These are phyloP conservation scores for Fonsecaea multimorphosa DNA, from an alignment of 2,329 filamentous ascomycete species.

Conservation along the genomic window DNA sequence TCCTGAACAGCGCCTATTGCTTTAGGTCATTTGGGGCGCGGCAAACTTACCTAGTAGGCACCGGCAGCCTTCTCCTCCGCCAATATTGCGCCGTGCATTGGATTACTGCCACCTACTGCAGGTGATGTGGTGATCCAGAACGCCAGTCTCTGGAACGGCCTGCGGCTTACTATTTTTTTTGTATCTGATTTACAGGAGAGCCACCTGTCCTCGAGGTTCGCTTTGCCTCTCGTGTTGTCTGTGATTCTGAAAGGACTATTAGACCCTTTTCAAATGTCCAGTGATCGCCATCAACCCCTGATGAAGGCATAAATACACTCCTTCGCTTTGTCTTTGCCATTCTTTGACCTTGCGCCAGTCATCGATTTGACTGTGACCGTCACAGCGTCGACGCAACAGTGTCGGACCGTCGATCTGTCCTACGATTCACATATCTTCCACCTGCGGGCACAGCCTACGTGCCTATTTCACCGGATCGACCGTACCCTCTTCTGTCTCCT, in stretches of 20 bases:
- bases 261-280: not conserved
- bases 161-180: not conserved
- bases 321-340: conserved; percentile 11
- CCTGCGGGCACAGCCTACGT: not conserved
- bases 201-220: not conserved
- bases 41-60: not conserved
- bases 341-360: conserved; percentile 15
- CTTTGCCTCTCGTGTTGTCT: not conserved
- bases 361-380: not conserved
- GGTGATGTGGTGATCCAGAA: not conserved
- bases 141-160: not conserved
- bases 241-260: not conserved
- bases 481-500: not conserved
- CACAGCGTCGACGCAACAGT: not conserved
- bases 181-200: not conserved
- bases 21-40: not conserved
- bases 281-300: not conserved
- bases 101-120: not conserved
- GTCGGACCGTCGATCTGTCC: conserved; percentile 2
- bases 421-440: conserved; percentile 15
- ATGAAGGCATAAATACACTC: not conserved
- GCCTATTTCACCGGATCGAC: conserved; percentile 7
- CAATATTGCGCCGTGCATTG: not conserved
- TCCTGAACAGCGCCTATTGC: not conserved
- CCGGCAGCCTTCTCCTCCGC: not conserved